Base-by-base conservation (phyloP, 352 stramenopile genomes). In the Peronospora farinosa region DNA sequence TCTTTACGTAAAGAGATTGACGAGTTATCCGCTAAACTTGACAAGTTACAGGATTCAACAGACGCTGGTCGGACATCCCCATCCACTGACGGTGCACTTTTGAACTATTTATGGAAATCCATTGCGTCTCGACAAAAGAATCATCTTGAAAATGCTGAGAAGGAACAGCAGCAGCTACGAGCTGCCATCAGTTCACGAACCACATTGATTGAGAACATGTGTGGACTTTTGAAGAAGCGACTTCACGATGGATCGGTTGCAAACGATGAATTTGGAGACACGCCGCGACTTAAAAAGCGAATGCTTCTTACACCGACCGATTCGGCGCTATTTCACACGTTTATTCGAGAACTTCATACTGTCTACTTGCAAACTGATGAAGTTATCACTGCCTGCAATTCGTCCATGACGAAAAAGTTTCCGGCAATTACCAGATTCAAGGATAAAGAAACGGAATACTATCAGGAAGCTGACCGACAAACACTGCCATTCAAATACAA, bases 401-500 rank as follows among this genome's bases (percentile, higher is more conserved):
- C 57, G 2, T 16, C 19, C 2, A 21, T 30, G 16, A 21, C 41
- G 10, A 17, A 21, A 1, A 51, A 37, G 1, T 21, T 12, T 8
- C 23, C 32, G 9, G 27, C n/a, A 5, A 37, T 52, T 13, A 56
- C 56, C 1, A 62, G 59, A n/a, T 30, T 57, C 12, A 58, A 46
- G 7, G 42, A 62, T n/a, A 52, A 47, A 35, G 32, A 13, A 12
- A 57, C 47, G 4, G 61, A 63, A 16, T 66, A 51, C 9, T 65
- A 51, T 21, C 33, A 68, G n/a, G 49, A 62, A 19, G 32, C 23
- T 5, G 46, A 65, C 3, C 38, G 51, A 7, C 51, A 60, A 33
- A 46, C 32, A 8, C 11, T 74, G 19, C 65, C 65, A 3, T 74
- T 74, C 17, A 60, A 46, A 16, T 74, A 54, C 44, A n/a, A 66